Base-by-base conservation (phyloP, 192 early-diverging fungal genomes). In the Kappamyces sp. region DNA sequence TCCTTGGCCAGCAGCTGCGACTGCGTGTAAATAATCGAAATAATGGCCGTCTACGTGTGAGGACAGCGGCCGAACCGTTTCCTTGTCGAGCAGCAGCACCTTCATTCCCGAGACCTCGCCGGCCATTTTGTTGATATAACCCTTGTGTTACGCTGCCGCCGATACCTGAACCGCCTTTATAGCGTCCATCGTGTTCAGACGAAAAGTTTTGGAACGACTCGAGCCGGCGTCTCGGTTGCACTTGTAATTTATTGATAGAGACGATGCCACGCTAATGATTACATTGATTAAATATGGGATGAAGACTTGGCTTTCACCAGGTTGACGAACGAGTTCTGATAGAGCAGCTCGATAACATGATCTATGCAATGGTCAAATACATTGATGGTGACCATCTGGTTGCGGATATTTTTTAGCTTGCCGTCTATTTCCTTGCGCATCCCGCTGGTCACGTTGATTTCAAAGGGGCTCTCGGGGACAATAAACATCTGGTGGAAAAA, bases 21-120 rank as follows among this genome's bases (percentile, higher is more conserved):
- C 69, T 99, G 97, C 0, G 97, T 98, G 40, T 87, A 79, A 12
- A 95, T 90, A 49, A 90, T 80, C 23, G 94, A 98, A 41, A 97
- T 86, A 63, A 97, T 93, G 15, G 93, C 85, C 5, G 95, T 98
- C 86, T 92, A 66, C 15, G 15, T 34, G 34, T 63, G 42, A n/a
- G 15, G 39, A 23, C 10, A 55, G 5, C 33, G 3, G 12, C 9
- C 66, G 34, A 42, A 92, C 90, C 63, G 97, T 99, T 60, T 97
- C 90, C 32, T 71, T 68, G 72, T 99, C 97, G 39, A 99, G 78
- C 39, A 98, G 75, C 12, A 99, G 77, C 43, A 98, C 92, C 70
- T 99, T 99, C 93, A 99, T 97, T n/a, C 94, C 94, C 49, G 82
- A 68, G 15, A 90, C 88, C 47, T 97, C 93, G 33, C 73, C 61